Conservation (phyloP, 1,284 basidiomycete genomes). For the Lignosus rhinocerotis region DNA sequence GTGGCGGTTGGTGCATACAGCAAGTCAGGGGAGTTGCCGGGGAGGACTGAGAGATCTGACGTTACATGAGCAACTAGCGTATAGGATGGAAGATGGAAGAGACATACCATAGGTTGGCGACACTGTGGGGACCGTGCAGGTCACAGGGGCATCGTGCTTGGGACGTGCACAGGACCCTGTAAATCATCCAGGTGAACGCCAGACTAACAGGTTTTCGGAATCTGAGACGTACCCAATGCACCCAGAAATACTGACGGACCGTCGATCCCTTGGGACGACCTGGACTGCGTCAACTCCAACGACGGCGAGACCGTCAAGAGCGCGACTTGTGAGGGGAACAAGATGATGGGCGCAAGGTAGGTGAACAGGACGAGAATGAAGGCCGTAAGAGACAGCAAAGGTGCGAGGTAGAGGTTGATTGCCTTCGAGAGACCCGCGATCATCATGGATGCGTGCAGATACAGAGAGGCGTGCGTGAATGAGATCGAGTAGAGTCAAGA, state of each 20-base stretch:
- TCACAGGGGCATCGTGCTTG: constrained; percentile 48
- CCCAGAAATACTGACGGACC: constrained; percentile 73
- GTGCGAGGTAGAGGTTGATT: constrained; percentile 68
- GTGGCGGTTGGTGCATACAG: constrained; percentile 62
- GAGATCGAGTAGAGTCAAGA: constrained; percentile 2
- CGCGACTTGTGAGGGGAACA: constrained; percentile 63
- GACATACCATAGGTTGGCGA: constrained; percentile 63
- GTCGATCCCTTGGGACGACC: constrained; percentile 48
- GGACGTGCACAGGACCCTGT: constrained; percentile 69
- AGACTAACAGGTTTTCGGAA: neutral
- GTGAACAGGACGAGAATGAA: constrained; percentile 65
- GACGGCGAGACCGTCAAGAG: constrained; percentile 67
- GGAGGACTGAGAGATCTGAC: constrained; percentile 64
- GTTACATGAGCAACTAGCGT: constrained; percentile 2
- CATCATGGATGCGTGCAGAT: constrained; percentile 43
- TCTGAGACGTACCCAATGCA: constrained; percentile 50
- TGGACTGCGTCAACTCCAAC: constrained; percentile 44
- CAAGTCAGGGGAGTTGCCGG: constrained; percentile 54
- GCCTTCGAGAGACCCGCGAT: constrained; percentile 71
- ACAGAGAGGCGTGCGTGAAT: neutral
- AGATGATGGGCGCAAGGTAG: constrained; percentile 60
- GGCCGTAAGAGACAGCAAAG: constrained; percentile 63
- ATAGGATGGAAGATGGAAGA: neutral
- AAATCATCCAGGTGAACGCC: neutral
- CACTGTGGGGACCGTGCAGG: constrained; percentile 57